Base-by-base conservation (phyloP, 2,329 filamentous ascomycete species). In the Aspergillus sergii region DNA sequence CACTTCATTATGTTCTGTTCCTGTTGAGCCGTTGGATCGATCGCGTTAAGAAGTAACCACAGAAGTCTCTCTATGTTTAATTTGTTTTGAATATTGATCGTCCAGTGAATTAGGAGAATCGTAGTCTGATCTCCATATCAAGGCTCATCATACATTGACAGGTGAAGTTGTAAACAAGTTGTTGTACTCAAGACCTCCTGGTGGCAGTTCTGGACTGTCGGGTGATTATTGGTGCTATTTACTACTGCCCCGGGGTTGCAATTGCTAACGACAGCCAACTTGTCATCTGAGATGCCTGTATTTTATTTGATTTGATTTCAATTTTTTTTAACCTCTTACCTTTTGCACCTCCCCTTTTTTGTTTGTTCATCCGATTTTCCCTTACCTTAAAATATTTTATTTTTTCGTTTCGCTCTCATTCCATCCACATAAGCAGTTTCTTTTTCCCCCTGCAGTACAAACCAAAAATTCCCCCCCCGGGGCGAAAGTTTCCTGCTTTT, bases 401-500 rank as follows among this genome's bases (percentile, higher is more conserved):
- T 45, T 6, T 21, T 32, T 32, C 21, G 12, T 2, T 34, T 51
- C 11, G 26, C 26, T 32, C 19, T 32, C 48, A 51, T 51, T 51
- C 48, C 19, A 48, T 14, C 23, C n/a, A 23, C 45, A 36, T 36
- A 12, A 36, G 34, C 34, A 23, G 45, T 39, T n/a, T 41, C 9
- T 5, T 36, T 36, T 41, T 41, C 39, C 45, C 62, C 61, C 62
- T 68, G 60, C 68, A 57, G 48, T 59, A 56, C 59, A 65, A 64
- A 63, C 63, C 61, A 66, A 51, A 48, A 65, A 63, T 61, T 51
- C 61, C 60, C 61, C 61, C 53, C 53, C 64, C 64, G 64, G 64
- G 58, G 56, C 66, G 59, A 69, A 69, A 67, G 68, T 65, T 68
- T 68, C 62, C 62, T 61, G 63, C 63, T 61, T 70, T 61, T 41